Percentiles rank a stretch among this genome's conserved stretches.
phyloP scores from a whole-genome alignment of 2,329 filamentous ascomycete species.

The Fusarium mexicanum region DNA sequence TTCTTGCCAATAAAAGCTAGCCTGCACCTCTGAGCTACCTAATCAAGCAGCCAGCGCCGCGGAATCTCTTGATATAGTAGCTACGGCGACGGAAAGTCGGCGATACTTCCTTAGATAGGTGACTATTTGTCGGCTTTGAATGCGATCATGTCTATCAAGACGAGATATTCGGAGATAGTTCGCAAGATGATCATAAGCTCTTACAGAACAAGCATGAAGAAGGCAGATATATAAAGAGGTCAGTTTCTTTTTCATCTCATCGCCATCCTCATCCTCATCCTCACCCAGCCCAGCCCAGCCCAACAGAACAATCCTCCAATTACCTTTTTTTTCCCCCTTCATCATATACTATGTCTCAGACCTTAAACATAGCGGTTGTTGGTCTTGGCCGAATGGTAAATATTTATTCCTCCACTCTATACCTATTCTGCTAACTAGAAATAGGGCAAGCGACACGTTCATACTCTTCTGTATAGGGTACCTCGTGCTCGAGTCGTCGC shows the following conservation, averaged over 20 bases:
- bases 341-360: background rate
- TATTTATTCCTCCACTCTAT: rapidly evolving
- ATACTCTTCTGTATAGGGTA: conserved; percentile 23
- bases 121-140: rapidly evolving
- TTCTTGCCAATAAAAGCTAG: background rate
- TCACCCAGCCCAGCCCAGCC: background rate
- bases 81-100: rapidly evolving
- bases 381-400: conserved; percentile 33
- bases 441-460: conserved; percentile 26
- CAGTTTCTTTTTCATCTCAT: background rate
- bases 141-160: too few species aligned
- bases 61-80: rapidly evolving
- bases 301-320: rapidly evolving
- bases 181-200: background rate
- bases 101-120: background rate
- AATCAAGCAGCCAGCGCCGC: rapidly evolving
- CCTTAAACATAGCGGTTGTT: conserved; percentile 29
- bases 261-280: background rate
- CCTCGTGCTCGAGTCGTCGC: conserved; percentile 27
- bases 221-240: background rate
- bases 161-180: background rate
- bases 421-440: rapidly evolving
- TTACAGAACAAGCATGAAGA: rapidly evolving
- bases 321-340: too few species aligned
- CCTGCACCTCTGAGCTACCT: rapidly evolving